phyloP scores from a whole-genome alignment of 495 filamentous ascomycete species.

The Penicillium silybi region DNA sequence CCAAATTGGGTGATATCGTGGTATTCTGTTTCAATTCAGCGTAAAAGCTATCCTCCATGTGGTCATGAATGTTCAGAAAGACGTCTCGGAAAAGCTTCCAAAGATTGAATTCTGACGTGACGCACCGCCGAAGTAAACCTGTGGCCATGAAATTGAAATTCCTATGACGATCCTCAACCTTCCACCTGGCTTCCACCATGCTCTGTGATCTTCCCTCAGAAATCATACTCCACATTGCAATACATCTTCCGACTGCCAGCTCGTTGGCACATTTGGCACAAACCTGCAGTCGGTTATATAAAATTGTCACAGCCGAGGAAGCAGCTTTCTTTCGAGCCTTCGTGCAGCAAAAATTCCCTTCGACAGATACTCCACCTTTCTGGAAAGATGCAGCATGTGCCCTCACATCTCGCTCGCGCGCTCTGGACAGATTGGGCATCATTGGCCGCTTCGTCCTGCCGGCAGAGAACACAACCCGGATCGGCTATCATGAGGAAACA shows the following conservation, averaged over 20 bases:
- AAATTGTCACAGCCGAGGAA: conserved; percentile 50
- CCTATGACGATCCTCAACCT: neutral
- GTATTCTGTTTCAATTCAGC: neutral
- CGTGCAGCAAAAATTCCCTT: conserved; percentile 50
- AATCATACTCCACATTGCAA: conserved; percentile 54
- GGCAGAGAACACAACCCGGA: conserved; percentile 22
- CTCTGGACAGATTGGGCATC: conserved; percentile 57
- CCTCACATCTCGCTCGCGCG: conserved; percentile 55
- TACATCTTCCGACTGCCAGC: conserved; percentile 50
- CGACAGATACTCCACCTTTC: conserved; percentile 34
- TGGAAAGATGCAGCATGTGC: conserved; percentile 53
- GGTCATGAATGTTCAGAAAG: neutral
- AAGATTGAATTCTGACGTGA: conserved; percentile 5
- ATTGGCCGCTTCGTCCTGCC: conserved; percentile 52
- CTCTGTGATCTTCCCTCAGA: conserved; percentile 58
- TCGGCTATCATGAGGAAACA: conserved; percentile 26
- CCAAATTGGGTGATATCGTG: neutral
- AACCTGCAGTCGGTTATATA: conserved; percentile 48
- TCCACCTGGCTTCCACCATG: conserved; percentile 17
- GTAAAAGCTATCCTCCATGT: neutral
- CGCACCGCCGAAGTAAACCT: neutral
- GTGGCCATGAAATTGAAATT: neutral
- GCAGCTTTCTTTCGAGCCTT: conserved; percentile 52
- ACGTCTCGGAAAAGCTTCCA: neutral
- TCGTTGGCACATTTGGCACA: conserved; percentile 44